phyloP scores from a whole-genome alignment of 495 filamentous ascomycete species.

The Cairneyella variabilis region DNA sequence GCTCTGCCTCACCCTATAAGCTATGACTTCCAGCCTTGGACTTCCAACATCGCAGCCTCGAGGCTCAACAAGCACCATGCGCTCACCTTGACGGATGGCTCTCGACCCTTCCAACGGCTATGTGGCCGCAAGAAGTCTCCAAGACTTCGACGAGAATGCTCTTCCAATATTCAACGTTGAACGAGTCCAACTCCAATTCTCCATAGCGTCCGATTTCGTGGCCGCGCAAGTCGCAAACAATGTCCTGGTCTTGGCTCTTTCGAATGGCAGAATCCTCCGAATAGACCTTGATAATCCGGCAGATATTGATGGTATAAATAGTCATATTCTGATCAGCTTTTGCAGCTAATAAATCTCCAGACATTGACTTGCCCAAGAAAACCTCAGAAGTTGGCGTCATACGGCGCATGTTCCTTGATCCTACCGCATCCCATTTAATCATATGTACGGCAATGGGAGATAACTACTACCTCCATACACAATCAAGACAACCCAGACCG shows the following conservation, averaged over 20 bases:
- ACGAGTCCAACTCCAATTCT: constrained; percentile 85
- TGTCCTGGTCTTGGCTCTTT: constrained; percentile 85
- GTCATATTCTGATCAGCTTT: neutral
- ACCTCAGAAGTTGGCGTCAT: constrained; percentile 86
- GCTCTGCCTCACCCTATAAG: neutral
- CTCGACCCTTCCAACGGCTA: constrained; percentile 46
- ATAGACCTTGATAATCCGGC: constrained; percentile 92
- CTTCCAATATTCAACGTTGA: constrained; percentile 92
- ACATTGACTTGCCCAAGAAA: constrained; percentile 96
- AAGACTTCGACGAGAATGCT: constrained; percentile 57
- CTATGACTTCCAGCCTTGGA: constrained; percentile 21
- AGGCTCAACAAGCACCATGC: constrained; percentile 19
- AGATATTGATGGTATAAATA: constrained; percentile 79
- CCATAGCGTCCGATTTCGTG: constrained; percentile 88
- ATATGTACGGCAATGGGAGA: constrained; percentile 88
- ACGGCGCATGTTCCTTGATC: constrained; percentile 93
- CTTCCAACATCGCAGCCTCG: constrained; percentile 21
- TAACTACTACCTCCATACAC: constrained; percentile 96
- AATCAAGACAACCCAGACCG: constrained; percentile 80
- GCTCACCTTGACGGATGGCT: constrained; percentile 25
- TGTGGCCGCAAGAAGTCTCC: constrained; percentile 36
- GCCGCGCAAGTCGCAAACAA: constrained; percentile 97
- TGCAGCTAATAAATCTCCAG: constrained; percentile 38
- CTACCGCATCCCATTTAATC: constrained; percentile 89
- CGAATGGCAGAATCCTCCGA: constrained; percentile 81